Evolutionary conservation across 495 filamentous ascomycete genomes (phyloP).

Genomic region (Aspergillus conjunctus): DNA sequence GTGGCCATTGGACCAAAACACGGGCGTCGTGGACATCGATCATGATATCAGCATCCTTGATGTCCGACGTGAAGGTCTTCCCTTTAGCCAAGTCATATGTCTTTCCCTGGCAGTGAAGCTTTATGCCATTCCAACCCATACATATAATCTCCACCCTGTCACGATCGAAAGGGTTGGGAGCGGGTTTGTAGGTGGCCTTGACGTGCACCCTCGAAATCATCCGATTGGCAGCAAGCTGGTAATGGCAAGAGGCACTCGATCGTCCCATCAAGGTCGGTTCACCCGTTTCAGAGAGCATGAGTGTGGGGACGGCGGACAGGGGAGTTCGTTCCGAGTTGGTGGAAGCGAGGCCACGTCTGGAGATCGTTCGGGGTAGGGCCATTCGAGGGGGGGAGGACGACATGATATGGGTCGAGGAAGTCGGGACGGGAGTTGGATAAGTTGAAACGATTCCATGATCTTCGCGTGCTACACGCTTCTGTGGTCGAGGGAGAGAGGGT

Average conservation of each 20-base stretch:
- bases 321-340: slow-evolving; percentile 79
- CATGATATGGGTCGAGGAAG: slow-evolving; percentile 88
- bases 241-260: slow-evolving; percentile 88
- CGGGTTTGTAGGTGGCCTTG: slow-evolving; percentile 78
- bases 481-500: slow-evolving; percentile 73
- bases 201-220: slow-evolving; percentile 92
- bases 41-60: slow-evolving; percentile 89
- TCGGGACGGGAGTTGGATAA: slow-evolving; percentile 87
- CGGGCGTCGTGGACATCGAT: slow-evolving; percentile 92
- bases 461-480: slow-evolving; percentile 68
- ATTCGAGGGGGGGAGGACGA: slow-evolving; percentile 80
- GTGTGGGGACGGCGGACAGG: slow-evolving; percentile 74
- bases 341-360: slow-evolving; percentile 64
- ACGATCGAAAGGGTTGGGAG: slow-evolving; percentile 60
- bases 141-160: slow-evolving; percentile 83
- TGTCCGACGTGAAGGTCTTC: slow-evolving; percentile 88
- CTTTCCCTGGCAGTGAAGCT: slow-evolving; percentile 87
- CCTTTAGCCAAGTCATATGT: slow-evolving; percentile 85
- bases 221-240: slow-evolving; percentile 87
- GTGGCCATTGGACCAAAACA: slow-evolving; percentile 86
- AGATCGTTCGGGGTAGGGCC: slow-evolving; percentile 34
- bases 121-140: slow-evolving; percentile 93
- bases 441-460: slow-evolving; percentile 44
- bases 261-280: slow-evolving; percentile 83
- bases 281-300: slow-evolving; percentile 81